Evolutionary conservation across 495 filamentous ascomycete species (phyloP).

Genomic region (Xylaria nigripes): DNA sequence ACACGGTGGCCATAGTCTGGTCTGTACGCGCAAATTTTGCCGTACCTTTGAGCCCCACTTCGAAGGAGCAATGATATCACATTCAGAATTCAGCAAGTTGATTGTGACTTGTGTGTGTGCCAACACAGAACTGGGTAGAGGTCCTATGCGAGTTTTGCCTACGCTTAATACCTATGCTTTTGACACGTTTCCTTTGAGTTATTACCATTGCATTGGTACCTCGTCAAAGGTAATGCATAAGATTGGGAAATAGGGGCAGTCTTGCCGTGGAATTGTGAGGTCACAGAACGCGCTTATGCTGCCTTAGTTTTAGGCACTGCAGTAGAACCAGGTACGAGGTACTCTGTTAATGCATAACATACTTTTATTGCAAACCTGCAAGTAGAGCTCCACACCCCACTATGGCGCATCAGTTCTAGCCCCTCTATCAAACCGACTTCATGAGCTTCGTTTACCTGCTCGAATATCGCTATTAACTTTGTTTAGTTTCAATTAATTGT

Average conservation of each 20-base stretch:
- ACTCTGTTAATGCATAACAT: conserved; percentile 1
- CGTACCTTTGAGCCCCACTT: not conserved
- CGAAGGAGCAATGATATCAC: not conserved
- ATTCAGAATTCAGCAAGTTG: not conserved
- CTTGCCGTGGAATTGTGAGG: not conserved
- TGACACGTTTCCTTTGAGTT: too few species aligned
- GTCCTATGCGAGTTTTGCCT: not conserved
- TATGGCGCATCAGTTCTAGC: not conserved
- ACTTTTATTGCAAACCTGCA: not conserved
- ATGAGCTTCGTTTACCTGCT: not conserved
- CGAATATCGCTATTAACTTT: not conserved
- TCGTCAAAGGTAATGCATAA: too few species aligned
- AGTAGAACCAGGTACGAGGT: not conserved
- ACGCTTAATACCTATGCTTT: too few species aligned
- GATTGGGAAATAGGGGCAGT: not conserved
- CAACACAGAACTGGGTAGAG: not conserved
- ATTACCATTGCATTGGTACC: too few species aligned
- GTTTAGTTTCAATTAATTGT: not conserved
- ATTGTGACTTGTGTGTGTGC: not conserved
- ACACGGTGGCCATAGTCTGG: not conserved
- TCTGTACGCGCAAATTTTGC: not conserved
- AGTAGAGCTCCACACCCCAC: conserved; percentile 7
- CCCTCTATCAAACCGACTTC: conserved; percentile 6
- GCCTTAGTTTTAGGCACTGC: not conserved
- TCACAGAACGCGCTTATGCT: not conserved